These are phyloP conservation scores for Brassica hybrid DNA, from an alignment of 441 rosid genomes.

Conservation along the genomic window DNA sequence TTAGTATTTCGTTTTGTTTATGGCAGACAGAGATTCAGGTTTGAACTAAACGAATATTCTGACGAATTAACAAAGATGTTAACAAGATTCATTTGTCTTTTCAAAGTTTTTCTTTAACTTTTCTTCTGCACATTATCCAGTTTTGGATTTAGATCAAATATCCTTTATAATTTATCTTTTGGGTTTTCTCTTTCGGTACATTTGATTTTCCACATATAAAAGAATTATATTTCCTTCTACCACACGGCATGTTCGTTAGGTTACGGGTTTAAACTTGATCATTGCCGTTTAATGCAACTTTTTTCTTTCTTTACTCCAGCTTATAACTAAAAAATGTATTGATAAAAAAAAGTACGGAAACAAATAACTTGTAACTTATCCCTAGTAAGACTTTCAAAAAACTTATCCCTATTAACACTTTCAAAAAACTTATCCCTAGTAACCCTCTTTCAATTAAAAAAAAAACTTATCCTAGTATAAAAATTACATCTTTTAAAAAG, in stretches of 20 bases:
- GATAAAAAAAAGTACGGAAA: neutral
- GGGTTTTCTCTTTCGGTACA: conserved; percentile 22
- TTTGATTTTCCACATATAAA: conserved; percentile 8
- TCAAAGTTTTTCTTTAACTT: neutral
- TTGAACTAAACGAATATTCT: conserved; percentile 8
- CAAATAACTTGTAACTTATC: neutral
- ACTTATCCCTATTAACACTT: too few relatives aligned
- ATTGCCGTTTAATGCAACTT: conserved; percentile 7
- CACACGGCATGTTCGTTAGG: conserved; percentile 29
- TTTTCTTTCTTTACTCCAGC: conserved; percentile 12
- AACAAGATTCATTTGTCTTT: conserved; percentile 32
- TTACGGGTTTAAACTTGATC: conserved; percentile 6
- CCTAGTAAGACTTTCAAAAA: too few relatives aligned
- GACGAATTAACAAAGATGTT: conserved; percentile 20
- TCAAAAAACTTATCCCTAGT: too few relatives aligned
- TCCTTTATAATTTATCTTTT: conserved; percentile 20
- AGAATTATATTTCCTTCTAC: conserved; percentile 22
- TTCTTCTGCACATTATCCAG: conserved; percentile 22
- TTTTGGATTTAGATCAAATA: conserved; percentile 30
- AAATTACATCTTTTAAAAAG: neutral
- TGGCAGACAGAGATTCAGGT: conserved; percentile 22
- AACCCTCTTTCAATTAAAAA: neutral
- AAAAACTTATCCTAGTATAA: neutral
- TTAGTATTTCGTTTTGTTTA: neutral
- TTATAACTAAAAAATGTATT: conserved; percentile 6